Percentiles rank a stretch among this genome's conserved stretches.
Conservation (phyloP, 306 rosid genomes). For the Vigna angularis region DNA sequence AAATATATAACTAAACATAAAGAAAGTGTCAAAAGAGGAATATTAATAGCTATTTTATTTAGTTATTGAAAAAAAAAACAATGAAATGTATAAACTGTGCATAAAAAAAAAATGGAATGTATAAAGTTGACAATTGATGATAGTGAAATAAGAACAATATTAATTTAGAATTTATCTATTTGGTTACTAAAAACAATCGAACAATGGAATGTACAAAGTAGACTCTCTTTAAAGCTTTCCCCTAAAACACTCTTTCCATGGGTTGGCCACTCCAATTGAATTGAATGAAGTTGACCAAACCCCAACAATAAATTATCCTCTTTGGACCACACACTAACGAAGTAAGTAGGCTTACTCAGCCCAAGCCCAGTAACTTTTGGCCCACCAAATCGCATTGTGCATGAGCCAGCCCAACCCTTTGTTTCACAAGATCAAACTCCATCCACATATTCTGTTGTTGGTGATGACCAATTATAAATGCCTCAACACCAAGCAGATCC, state of each 20-base stretch:
- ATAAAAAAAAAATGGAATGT: too few relatives aligned
- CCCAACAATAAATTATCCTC: not conserved
- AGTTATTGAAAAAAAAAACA: too few relatives aligned
- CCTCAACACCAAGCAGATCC: slow-evolving; percentile 79
- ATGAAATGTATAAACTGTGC: too few relatives aligned
- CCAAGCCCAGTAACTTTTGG: slow-evolving; percentile 51
- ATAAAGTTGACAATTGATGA: too few relatives aligned
- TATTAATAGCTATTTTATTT: too few relatives aligned
- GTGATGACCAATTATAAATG: slow-evolving; percentile 80
- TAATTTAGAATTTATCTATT: not conserved
- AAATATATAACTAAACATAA: too few relatives aligned
- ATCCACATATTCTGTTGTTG: slow-evolving; percentile 90
- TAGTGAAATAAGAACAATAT: too few relatives aligned
- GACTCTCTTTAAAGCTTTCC: not conserved
- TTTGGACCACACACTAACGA: not conserved
- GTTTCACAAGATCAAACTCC: slow-evolving; percentile 76
- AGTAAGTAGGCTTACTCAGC: slow-evolving; percentile 28
- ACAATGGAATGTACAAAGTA: not conserved
- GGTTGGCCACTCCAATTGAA: not conserved
- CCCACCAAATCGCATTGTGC: slow-evolving; percentile 67
- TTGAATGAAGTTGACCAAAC: not conserved
- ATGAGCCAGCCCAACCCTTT: slow-evolving; percentile 72
- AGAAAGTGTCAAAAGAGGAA: too few relatives aligned
- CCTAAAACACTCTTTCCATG: not conserved
- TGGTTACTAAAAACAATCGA: not conserved